Conservation (phyloP, 345 rosid genomes). For the Ceriops zippeliana region DNA sequence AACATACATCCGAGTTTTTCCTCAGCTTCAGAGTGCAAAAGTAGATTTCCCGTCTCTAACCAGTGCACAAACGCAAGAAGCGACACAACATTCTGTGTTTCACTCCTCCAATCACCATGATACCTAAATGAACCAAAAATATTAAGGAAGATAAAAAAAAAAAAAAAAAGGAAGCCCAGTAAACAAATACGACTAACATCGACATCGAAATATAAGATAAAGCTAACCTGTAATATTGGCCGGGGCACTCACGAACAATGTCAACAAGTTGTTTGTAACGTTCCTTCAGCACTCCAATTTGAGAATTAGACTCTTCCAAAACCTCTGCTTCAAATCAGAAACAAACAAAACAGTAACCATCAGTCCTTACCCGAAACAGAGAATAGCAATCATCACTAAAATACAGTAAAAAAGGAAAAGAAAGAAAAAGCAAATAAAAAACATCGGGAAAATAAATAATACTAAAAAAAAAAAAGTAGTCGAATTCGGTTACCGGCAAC, state of each 20-base stretch:
- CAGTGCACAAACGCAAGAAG: slow-evolving; percentile 86
- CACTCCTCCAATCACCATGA: slow-evolving; percentile 95
- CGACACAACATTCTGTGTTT: slow-evolving; percentile 82
- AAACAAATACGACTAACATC: not conserved
- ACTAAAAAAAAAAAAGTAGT: too few relatives aligned
- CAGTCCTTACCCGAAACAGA: not conserved
- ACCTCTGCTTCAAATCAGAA: slow-evolving; percentile 43
- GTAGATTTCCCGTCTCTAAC: slow-evolving; percentile 81
- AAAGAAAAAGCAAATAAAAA: not conserved
- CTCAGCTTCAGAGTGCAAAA: slow-evolving; percentile 65
- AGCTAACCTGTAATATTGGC: slow-evolving; percentile 71
- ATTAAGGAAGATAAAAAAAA: too few relatives aligned
- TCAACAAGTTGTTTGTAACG: slow-evolving; percentile 56
- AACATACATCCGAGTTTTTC: slow-evolving; percentile 81
- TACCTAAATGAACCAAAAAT: slow-evolving; percentile 44
- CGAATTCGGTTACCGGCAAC: slow-evolving; percentile 51
- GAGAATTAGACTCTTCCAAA: slow-evolving; percentile 59
- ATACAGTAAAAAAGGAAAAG: too few relatives aligned
- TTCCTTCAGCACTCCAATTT: slow-evolving; percentile 51
- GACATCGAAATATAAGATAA: not conserved
- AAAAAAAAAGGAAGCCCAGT: too few relatives aligned
- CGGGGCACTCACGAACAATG: slow-evolving; percentile 54
- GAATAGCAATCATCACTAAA: not conserved
- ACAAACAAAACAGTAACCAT: not conserved
- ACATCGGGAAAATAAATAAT: not conserved